Base-by-base conservation (phyloP, 352 stramenopile species). In the Phytophthora pluvialis region DNA sequence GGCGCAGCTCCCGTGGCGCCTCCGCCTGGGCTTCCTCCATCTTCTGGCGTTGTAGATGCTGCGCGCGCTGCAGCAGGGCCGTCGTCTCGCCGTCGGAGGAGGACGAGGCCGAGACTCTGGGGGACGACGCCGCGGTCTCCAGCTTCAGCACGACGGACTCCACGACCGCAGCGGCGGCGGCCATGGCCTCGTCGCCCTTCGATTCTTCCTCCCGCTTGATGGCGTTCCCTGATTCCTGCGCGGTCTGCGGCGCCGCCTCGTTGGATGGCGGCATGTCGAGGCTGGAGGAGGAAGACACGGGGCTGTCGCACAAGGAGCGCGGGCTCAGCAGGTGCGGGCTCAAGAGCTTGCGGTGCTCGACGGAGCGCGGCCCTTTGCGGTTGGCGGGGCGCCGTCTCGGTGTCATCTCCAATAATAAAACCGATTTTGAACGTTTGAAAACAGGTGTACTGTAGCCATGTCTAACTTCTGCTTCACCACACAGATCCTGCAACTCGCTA, bases 241-340 rank as follows among this genome's bases (percentile, higher is more conserved):
- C 10, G 12, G 31, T 48, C 32, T 38, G 21, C 21, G 21, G n/a
- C n/a, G n/a, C n/a, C n/a, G n/a, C 36, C 21, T 56, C 21, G 9
- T 4, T 3, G n/a, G 12, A 1, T 36, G 18, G 31, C 9, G 42
- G 11, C 44, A 66, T 61, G 15, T 58, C 47, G 4, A 47, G 1
- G n/a, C 13, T 52, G 12, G 25, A 57, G 46, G 38, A 46, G 7
- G 10, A 21, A 5, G 47, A 36, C 25, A 31, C 31, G 3, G 38
- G 16, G 6, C 13, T 59, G 12, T 40, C 13, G 18, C 39, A 38
- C 9, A 25, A 12, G 18, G 36, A 45, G 4, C 32, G 18, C 5
- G 63, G 68, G 46, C 32, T 60, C 10, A 70, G 53, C 28, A 56
- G n/a, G 33, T 66, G 58, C 32, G 53, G 63, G 29, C 63, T 73